Percentiles rank a stretch among this genome's conserved stretches.
These are phyloP conservation scores for Ettlia oleoabundans DNA, from an alignment of 139 green algal genomes.

Conservation along the genomic window DNA sequence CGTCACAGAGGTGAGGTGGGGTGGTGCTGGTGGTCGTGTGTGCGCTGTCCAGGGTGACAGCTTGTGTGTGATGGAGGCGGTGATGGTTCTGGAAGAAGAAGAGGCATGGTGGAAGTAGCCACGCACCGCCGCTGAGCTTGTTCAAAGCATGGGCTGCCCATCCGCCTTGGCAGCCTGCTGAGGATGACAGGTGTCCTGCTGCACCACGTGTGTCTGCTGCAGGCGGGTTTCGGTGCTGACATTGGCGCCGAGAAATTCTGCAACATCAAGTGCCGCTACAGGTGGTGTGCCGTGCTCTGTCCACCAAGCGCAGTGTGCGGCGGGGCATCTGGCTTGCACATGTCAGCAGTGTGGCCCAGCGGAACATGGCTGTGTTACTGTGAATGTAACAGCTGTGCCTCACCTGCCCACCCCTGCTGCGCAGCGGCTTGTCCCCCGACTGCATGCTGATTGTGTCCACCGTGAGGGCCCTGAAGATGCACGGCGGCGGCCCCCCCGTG, in stretches of 20 bases:
- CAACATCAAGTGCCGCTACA: conserved; percentile 35
- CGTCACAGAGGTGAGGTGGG: conserved; percentile 87
- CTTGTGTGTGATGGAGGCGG: neutral
- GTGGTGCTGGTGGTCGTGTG: neutral
- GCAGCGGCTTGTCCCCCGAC: conserved; percentile 71
- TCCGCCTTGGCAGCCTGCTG: too few relatives aligned
- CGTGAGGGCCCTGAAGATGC: conserved; percentile 96
- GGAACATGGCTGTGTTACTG: too few relatives aligned
- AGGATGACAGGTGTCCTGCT: neutral
- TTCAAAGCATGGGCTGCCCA: too few relatives aligned
- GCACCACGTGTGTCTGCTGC: neutral
- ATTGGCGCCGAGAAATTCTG: conserved; percentile 95
- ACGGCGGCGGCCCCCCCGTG: conserved; percentile 86
- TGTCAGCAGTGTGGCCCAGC: too few relatives aligned
- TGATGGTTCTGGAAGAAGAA: neutral
- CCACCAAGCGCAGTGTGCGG: too few relatives aligned
- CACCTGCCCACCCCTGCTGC: too few relatives aligned
- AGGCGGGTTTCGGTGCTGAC: conserved; percentile 97
- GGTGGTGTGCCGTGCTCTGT: too few relatives aligned
- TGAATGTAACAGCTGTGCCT: too few relatives aligned
- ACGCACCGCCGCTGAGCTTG: neutral
- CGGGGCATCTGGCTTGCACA: too few relatives aligned
- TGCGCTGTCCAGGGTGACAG: neutral
- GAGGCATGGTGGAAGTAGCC: neutral
- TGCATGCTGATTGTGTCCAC: conserved; percentile 94